Evolutionary conservation across 2,329 filamentous ascomycete species (phyloP), one percentile per base, ranked within the genome.

Genomic region (Chrysoporthe austroafricana): DNA sequence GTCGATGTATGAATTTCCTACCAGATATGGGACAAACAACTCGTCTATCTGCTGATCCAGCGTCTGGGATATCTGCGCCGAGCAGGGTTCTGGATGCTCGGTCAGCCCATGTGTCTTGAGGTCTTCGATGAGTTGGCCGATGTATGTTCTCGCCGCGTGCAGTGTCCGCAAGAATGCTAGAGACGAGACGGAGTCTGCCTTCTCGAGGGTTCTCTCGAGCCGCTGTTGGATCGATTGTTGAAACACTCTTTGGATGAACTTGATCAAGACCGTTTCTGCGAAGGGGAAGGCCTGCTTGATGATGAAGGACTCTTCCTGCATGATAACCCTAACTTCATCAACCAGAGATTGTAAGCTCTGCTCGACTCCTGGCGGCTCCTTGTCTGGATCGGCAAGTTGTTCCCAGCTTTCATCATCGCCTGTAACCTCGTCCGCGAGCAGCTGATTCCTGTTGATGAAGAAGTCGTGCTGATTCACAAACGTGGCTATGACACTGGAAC

Each of bases 391-490:
- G 59, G 96, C 95, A 63, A 99, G 84, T 72, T 91, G 90, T 67
- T 98, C 95, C 94, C 95, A 97, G 1, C 89, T 90, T 70, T 93
- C 88, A 67, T 85, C 86, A 73, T 96, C 92, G 14, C 88, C 86
- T 2, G 86, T 86, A 18, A 97, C 88, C 77, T 97, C 94, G 74
- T 97, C 94, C 0, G 91, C 91, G 62, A 97, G 90, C 67, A 99
- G 84, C 77, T 98, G 95, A 72, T 94, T 96, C 36, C 94, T 87
- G 76, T 98, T 96, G 75, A 99, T 97, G 81, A 99, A 99, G 85
- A 99, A 99, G 75, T 97, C 94, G 80, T 99, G 96, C 78, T 99
- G 96, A 76, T 99, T 99, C 76, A 99, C 95, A 78, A 98, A 99
- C 13, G 95, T 85, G 16, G 93, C 95, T 78, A 97, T 97, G 69